Percentiles rank a stretch among this genome's conserved stretches.
These are phyloP conservation scores for Cryptococcus hybrid DNA, from an alignment of 1,284 basidiomycete species.

Conservation along the genomic window DNA sequence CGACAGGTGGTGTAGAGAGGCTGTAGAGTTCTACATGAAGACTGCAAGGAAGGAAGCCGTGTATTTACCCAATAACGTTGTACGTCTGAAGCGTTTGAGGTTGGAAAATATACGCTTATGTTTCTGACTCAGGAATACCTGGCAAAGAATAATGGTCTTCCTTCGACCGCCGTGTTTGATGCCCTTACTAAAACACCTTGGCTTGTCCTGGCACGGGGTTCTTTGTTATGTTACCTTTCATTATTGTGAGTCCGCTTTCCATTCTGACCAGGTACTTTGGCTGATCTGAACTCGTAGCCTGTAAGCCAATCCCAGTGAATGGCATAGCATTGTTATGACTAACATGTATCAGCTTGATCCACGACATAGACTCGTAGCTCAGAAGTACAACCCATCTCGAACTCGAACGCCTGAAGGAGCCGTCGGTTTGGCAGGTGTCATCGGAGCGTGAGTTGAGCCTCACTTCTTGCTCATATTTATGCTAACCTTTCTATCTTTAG, in stretches of 20 bases:
- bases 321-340: not conserved
- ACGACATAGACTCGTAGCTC: not conserved
- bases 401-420: not conserved
- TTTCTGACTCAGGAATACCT: conserved; percentile 54
- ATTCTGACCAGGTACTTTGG: not conserved
- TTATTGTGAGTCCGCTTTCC: conserved; percentile 1
- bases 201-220: conserved; percentile 22
- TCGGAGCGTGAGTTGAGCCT: not conserved
- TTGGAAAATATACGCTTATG: not conserved
- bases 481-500: not conserved
- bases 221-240: conserved; percentile 24
- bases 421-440: not conserved
- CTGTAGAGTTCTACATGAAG: conserved; percentile 1
- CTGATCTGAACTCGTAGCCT: not conserved
- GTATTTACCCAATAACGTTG: conserved; percentile 64
- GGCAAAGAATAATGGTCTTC: conserved; percentile 57
- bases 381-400: conserved; percentile 4
- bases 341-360: not conserved
- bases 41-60: conserved; percentile 51
- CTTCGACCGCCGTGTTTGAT: conserved; percentile 11
- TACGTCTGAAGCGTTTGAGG: not conserved
- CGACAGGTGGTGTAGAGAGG: conserved; percentile 1
- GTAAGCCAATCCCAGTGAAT: not conserved
- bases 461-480: not conserved
- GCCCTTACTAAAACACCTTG: conserved; percentile 17